Conservation (phyloP, 176 grass and related monocot species). For the Rhynchospora pubera region DNA sequence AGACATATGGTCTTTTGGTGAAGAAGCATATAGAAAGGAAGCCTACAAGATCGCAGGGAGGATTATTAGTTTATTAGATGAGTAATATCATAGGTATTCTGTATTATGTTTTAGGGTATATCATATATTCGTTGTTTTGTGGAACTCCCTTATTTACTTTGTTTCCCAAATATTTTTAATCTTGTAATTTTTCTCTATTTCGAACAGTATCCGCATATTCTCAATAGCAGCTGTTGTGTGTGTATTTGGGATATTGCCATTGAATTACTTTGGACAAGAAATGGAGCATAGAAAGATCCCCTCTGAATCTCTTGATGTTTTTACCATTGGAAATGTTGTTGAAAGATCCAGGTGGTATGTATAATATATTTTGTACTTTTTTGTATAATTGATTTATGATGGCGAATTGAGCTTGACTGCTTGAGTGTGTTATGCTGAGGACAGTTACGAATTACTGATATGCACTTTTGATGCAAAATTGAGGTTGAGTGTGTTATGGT, state of each 20-base stretch:
- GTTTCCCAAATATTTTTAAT: neutral
- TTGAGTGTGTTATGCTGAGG: neutral
- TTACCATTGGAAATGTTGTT: constrained; percentile 76
- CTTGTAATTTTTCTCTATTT: neutral
- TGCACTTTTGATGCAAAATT: neutral
- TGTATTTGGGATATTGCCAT: constrained; percentile 70
- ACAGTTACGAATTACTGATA: neutral
- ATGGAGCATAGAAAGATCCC: constrained; percentile 47
- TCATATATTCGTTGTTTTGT: neutral
- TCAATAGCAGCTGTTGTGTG: constrained; percentile 73
- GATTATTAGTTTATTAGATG: neutral
- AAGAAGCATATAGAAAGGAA: neutral
- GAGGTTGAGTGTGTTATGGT: neutral
- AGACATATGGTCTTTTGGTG: neutral
- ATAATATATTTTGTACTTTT: constrained; percentile 11
- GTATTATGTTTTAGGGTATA: neutral
- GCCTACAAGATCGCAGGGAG: neutral
- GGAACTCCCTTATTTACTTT: neutral
- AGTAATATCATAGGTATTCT: neutral
- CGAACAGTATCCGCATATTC: constrained; percentile 79
- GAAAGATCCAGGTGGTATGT: constrained; percentile 61
- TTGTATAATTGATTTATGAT: constrained; percentile 16
- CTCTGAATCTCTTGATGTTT: constrained; percentile 67
- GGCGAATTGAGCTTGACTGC: neutral
- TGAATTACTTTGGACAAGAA: constrained; percentile 97